A percentile compares a stretch with the other conserved stretches of the same genome.
These are phyloP conservation scores for Triticum dicoccoides DNA, from an alignment of 176 grass and related monocot genomes.

Conservation along the genomic window DNA sequence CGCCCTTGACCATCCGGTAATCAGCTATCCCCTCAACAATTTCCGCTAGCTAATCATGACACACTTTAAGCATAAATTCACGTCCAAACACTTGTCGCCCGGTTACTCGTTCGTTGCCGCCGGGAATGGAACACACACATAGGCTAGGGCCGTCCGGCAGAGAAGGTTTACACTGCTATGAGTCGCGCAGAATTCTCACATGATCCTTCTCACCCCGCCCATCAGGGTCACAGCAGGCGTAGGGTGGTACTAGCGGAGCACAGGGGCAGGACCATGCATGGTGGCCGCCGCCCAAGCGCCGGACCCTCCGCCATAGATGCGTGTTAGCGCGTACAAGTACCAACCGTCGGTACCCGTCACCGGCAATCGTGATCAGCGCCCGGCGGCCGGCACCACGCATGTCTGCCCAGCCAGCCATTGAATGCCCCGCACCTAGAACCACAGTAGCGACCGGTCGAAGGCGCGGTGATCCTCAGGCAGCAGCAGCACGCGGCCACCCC, in stretches of 20 bases:
- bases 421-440: neutral
- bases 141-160: too few species aligned
- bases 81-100: neutral
- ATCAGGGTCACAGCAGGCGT: neutral
- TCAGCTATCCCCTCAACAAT: neutral
- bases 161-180: neutral
- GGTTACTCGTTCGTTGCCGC: neutral
- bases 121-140: neutral
- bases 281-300: neutral
- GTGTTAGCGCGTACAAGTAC: constrained; percentile 12
- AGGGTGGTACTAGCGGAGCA: neutral
- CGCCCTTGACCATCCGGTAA: neutral
- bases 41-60: neutral
- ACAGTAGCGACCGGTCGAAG: neutral
- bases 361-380: neutral
- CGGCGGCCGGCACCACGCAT: constrained; percentile 14
- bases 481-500: neutral
- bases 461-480: neutral
- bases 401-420: neutral
- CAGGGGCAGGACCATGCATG: neutral
- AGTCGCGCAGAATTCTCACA: neutral
- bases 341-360: constrained; percentile 17
- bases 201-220: neutral
- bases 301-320: constrained; percentile 10
- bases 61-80: neutral